Conservation (phyloP, 202 grass and related monocot species). For the Bolboschoenoplectus hybrid region DNA sequence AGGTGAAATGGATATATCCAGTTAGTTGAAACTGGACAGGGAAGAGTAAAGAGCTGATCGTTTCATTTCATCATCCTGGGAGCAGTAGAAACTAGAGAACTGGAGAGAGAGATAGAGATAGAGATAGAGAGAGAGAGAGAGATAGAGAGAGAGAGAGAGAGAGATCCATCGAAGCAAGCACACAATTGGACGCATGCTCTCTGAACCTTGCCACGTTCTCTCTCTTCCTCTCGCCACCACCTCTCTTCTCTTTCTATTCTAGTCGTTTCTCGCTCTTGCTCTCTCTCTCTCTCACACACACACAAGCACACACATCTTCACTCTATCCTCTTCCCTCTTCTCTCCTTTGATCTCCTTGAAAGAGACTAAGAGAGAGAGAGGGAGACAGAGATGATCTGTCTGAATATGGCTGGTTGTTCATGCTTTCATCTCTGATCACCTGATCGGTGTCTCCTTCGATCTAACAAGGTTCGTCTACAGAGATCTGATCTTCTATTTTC, state of each 20-base stretch:
- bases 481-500: constrained; percentile 27
- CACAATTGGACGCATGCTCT: constrained; percentile 37
- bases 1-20: neutral
- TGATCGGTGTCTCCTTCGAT: constrained; percentile 28
- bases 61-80: neutral
- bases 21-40: neutral
- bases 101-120: neutral
- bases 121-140: neutral
- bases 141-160: neutral
- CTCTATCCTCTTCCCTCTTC: neutral
- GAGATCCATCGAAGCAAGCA: constrained; percentile 16
- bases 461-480: constrained; percentile 29
- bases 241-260: constrained; percentile 3
- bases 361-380: neutral
- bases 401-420: neutral
- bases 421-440: constrained; percentile 18
- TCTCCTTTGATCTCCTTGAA: neutral
- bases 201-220: constrained; percentile 41
- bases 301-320: neutral
- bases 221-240: constrained; percentile 39
- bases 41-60: neutral
- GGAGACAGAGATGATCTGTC: constrained; percentile 18
- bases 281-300: neutral
- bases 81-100: neutral
- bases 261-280: neutral